Conservation (phyloP, 192 early-diverging fungal genomes). For the Obelidium mucronatum region DNA sequence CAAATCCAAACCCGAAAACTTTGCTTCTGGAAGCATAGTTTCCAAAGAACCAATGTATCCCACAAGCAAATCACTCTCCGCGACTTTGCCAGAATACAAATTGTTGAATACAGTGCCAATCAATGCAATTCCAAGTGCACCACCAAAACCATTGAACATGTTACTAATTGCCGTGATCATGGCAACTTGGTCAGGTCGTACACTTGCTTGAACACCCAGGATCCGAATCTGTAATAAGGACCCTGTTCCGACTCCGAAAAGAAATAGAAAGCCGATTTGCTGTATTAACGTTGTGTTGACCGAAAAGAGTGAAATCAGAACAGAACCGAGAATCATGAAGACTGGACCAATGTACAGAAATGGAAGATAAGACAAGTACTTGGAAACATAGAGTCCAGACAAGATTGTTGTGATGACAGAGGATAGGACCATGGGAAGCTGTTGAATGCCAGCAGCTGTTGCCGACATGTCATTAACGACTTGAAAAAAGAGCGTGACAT, state of each 20-base stretch:
- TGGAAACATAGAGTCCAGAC: conserved; percentile 67
- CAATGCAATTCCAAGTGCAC: conserved; percentile 70
- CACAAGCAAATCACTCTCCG: background rate
- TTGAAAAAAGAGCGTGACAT: background rate
- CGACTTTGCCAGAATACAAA: conserved; percentile 52
- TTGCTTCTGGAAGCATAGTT: background rate
- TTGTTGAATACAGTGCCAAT: conserved; percentile 74
- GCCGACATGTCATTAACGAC: conserved; percentile 60
- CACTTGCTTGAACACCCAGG: background rate
- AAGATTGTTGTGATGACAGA: conserved; percentile 73
- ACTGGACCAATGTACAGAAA: conserved; percentile 70
- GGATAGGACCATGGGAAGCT: conserved; percentile 77
- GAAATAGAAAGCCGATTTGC: background rate
- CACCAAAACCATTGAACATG: conserved; percentile 18
- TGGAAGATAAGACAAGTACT: conserved; percentile 59
- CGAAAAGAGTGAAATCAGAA: conserved; percentile 67
- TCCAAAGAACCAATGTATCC: background rate
- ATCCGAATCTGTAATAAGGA: conserved; percentile 3
- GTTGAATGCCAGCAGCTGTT: conserved; percentile 75
- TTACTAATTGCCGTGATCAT: background rate
- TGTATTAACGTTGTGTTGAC: background rate
- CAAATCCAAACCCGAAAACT: background rate
- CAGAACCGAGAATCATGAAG: conserved; percentile 67
- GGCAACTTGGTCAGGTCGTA: background rate
- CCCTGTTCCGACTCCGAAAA: background rate